Evolutionary conservation across 345 rosid species (phyloP).

Genomic region (Acer negundo): DNA sequence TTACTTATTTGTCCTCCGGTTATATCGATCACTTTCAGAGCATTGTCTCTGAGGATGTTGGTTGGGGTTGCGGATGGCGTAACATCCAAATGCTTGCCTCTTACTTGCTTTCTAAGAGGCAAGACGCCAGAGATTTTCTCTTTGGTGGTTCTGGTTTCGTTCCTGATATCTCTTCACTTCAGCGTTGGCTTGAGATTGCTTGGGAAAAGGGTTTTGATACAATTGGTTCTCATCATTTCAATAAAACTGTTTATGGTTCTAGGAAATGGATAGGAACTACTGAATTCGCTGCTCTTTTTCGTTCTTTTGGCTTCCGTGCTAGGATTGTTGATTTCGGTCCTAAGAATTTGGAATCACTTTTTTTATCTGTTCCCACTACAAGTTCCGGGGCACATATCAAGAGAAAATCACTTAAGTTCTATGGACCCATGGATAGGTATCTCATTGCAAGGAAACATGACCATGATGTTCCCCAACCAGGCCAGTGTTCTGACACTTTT

Average conservation of each 20-base stretch:
- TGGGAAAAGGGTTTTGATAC: conserved; percentile 78
- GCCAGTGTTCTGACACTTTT: conserved; percentile 12
- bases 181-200: conserved; percentile 83
- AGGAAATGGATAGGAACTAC: conserved; percentile 68
- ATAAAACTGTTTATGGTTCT: conserved; percentile 48
- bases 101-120: conserved; percentile 52
- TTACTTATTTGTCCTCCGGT: conserved; percentile 48
- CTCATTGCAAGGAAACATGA: conserved; percentile 26
- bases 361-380: conserved; percentile 72
- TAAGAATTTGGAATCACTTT: conserved; percentile 44
- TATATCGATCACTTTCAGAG: conserved; percentile 68
- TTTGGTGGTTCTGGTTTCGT: conserved; percentile 72
- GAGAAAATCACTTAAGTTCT: conserved; percentile 36
- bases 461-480: conserved; percentile 16
- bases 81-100: conserved; percentile 83
- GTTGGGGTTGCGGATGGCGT: conserved; percentile 93
- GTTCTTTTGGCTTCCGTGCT: conserved; percentile 74
- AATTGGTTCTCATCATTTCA: conserved; percentile 61
- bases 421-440: conserved; percentile 78
- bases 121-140: conserved; percentile 45
- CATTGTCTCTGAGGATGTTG: conserved; percentile 46
- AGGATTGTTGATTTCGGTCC: conserved; percentile 81
- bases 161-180: conserved; percentile 72
- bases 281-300: conserved; percentile 75
- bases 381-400: conserved; percentile 31